Conservation (phyloP, 129 eudicot species). For the Escallonia rubra region DNA sequence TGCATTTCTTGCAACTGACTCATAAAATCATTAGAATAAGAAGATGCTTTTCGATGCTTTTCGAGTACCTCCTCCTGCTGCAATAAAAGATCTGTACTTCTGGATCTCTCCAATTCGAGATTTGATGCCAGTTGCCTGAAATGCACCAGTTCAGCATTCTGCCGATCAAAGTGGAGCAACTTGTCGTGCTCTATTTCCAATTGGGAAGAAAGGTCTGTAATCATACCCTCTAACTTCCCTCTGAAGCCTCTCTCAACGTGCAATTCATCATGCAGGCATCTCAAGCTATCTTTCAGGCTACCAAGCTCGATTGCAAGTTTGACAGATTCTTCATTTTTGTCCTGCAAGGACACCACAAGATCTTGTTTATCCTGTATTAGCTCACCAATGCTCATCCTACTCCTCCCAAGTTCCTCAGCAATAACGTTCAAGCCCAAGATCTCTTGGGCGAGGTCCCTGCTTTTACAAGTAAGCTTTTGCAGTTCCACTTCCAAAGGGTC, state of each 20-base stretch:
- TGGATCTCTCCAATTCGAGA: conserved; percentile 41
- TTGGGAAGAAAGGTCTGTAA: conserved; percentile 38
- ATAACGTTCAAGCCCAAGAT: conserved; percentile 37
- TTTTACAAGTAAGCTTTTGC: conserved; percentile 50
- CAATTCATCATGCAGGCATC: conserved; percentile 14
- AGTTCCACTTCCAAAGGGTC: conserved; percentile 57
- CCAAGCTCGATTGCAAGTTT: conserved; percentile 5
- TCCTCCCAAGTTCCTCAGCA: conserved; percentile 47
- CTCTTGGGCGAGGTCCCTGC: conserved; percentile 41
- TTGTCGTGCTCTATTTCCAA: conserved; percentile 18
- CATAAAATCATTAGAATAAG: conserved; percentile 16
- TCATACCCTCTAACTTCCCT: conserved; percentile 23
- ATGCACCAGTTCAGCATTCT: conserved; percentile 38
- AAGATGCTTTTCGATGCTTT: conserved; percentile 25
- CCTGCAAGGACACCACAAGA: background rate
- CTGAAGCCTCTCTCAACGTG: conserved; percentile 9
- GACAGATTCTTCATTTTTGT: conserved; percentile 28
- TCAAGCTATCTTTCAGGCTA: conserved; percentile 6
- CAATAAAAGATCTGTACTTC: conserved; percentile 18
- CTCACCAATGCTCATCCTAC: conserved; percentile 40
- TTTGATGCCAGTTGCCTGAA: conserved; percentile 35
- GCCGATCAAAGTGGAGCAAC: conserved; percentile 23
- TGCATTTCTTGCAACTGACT: conserved; percentile 39
- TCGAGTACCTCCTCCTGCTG: conserved; percentile 33
- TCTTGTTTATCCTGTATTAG: conserved; percentile 51